These are phyloP conservation scores for Ajuga chamaepitys DNA, from an alignment of 257 asterid species.

Conservation along the genomic window DNA sequence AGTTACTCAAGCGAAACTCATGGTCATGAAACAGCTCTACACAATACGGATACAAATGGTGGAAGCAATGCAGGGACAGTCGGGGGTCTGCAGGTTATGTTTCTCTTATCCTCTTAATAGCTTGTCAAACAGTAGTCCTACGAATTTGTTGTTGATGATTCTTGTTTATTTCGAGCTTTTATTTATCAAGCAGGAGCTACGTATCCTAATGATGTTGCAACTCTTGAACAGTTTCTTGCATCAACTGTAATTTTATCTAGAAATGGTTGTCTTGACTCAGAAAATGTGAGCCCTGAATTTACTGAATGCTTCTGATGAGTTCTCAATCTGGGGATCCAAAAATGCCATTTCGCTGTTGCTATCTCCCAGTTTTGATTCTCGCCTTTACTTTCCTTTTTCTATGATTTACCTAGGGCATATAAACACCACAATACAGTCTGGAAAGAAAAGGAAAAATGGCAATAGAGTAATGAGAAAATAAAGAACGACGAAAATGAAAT, in stretches of 20 bases:
- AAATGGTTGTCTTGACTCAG: background rate
- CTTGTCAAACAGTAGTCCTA: background rate
- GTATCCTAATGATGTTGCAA: background rate
- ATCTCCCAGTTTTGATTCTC: background rate
- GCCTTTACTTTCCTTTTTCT: background rate
- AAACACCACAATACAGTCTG: background rate
- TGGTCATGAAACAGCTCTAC: conserved; percentile 15
- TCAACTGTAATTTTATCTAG: background rate
- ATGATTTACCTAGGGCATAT: background rate
- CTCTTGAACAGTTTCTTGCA: background rate
- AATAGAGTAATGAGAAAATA: background rate
- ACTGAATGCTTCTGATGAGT: background rate
- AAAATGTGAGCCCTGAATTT: background rate
- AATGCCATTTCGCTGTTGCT: background rate
- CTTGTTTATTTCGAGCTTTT: background rate
- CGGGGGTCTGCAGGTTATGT: conserved; percentile 11
- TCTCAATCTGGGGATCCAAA: background rate
- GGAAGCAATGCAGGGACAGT: conserved; percentile 20
- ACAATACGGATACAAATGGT: conserved; percentile 8
- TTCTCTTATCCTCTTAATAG: background rate
- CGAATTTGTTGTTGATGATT: background rate
- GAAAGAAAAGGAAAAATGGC: background rate
- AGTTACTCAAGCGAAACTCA: conserved; percentile 33
- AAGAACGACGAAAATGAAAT: background rate
- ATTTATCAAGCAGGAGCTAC: background rate